Percentiles rank a stretch among this genome's conserved stretches.
Evolutionary conservation across 495 filamentous ascomycete species (phyloP).

Genomic region (Podospora didyma): DNA sequence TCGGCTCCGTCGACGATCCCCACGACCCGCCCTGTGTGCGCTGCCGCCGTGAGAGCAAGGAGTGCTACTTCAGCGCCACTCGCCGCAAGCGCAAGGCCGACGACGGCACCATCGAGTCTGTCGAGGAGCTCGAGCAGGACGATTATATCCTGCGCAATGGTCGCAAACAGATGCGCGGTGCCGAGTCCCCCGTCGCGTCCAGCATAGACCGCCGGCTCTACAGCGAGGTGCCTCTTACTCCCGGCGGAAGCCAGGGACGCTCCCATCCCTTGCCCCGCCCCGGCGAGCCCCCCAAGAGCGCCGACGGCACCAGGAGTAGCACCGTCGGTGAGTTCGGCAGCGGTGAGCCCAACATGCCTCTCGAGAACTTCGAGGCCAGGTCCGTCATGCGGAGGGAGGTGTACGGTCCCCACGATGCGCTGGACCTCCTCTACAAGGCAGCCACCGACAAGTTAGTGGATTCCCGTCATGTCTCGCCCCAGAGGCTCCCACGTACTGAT

Average conservation of each 20-base stretch:
- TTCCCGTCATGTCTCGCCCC: constrained; percentile 7
- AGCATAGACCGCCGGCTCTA: constrained; percentile 37
- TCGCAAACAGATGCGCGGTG: constrained; percentile 44
- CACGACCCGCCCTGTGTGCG: constrained; percentile 91
- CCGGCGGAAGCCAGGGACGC: constrained; percentile 57
- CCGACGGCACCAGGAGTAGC: constrained; percentile 22
- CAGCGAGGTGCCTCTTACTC: constrained; percentile 55
- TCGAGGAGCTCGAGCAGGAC: constrained; percentile 48
- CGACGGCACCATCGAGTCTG: constrained; percentile 44
- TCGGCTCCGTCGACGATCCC: constrained; percentile 91
- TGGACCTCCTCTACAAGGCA: constrained; percentile 66
- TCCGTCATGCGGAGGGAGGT: constrained; percentile 60
- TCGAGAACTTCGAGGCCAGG: constrained; percentile 58
- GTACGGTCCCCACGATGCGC: constrained; percentile 65
- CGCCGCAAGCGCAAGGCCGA: constrained; percentile 84
- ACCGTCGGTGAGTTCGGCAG: constrained; percentile 40
- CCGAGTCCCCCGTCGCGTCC: constrained; percentile 32
- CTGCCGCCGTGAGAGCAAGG: constrained; percentile 87
- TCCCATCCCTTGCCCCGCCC: constrained; percentile 54
- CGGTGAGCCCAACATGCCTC: constrained; percentile 39
- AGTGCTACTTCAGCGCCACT: constrained; percentile 96
- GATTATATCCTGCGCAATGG: constrained; percentile 54
- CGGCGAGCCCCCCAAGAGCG: constrained; percentile 26
- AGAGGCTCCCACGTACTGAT: constrained; percentile 15
- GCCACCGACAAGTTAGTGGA: constrained; percentile 54